Evolutionary conservation across 768 basidiomycete species (phyloP), one percentile per base, ranked within the genome.

Genomic region (Mycena vulgaris): DNA sequence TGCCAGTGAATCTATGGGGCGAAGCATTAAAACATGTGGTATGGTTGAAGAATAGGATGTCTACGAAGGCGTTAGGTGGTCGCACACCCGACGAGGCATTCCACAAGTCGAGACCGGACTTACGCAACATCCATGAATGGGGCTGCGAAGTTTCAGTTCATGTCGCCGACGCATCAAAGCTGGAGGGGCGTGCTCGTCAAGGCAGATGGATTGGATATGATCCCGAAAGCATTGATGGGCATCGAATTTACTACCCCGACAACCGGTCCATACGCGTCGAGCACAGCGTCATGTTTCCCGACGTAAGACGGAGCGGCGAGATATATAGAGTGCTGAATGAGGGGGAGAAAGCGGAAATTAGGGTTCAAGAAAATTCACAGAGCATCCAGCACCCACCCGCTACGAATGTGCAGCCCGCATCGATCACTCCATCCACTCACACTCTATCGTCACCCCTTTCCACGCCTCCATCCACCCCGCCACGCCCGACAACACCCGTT

Each of bases 181-280:
- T 83, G 0, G 78, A 78, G 4, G 66, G 73, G 25, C 33, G 70
- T 5, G 74, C 74, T 3, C 56, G 72, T 6, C 72, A 80, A 25
- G 80, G 79, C 1, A 61, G 68, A 14, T 86, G 80, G 78, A 66
- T 85, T 11, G 81, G 83, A 0, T 80, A 76, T 71, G 78, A 83
- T 65, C 51, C 39, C 9, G 57, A 58, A 13, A 23, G 57, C 1
- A 58, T n/a, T n/a, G n/a, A n/a, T n/a, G n/a, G n/a, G n/a, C n/a
- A n/a, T n/a, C n/a, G n/a, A n/a, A n/a, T n/a, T n/a, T n/a, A n/a
- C n/a, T n/a, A n/a, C n/a, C n/a, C n/a, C n/a, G n/a, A n/a, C n/a
- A n/a, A n/a, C n/a, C n/a, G n/a, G n/a, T n/a, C n/a, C n/a, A n/a
- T n/a, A n/a, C n/a, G n/a, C n/a, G n/a, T n/a, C n/a, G n/a, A n/a